These are phyloP conservation scores for Pseudogymnoascus sp. DNA, from an alignment of 2,329 filamentous ascomycete genomes.

Conservation along the genomic window DNA sequence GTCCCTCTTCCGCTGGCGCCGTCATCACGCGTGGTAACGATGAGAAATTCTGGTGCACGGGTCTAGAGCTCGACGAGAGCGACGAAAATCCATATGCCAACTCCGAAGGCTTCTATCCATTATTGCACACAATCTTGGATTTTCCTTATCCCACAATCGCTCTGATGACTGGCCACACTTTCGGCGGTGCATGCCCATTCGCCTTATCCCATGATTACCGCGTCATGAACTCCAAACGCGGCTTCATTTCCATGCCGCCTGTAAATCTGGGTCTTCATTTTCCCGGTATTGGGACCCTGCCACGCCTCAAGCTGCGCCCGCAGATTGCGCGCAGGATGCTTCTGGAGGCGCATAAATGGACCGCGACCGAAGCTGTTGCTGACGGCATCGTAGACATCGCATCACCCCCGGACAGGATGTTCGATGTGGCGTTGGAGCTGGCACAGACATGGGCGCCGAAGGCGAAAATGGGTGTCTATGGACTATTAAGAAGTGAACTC, in stretches of 20 bases:
- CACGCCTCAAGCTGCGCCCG: conserved; percentile 42
- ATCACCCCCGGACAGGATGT: conserved; percentile 40
- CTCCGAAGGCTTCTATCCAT: no score
- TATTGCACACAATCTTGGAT: no score
- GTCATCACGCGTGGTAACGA: no score
- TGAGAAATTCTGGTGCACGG: no score
- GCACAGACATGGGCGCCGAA: conserved; percentile 36
- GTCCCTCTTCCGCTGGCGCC: no score
- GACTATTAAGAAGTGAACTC: conserved; percentile 29
- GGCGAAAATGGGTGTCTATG: conserved; percentile 38
- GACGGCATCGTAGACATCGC: conserved; percentile 48
- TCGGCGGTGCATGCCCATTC: no score
- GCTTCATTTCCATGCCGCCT: conserved; percentile 37
- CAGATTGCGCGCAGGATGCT: conserved; percentile 47
- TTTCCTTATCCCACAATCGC: no score
- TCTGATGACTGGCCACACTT: no score
- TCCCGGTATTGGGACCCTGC: conserved; percentile 44
- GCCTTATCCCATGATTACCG: no score
- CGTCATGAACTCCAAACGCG: no score
- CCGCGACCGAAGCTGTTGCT: conserved; percentile 39
- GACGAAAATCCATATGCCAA: no score
- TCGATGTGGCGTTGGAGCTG: conserved; percentile 36
- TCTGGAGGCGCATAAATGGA: conserved; percentile 47
- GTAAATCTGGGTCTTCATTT: conserved; percentile 48
- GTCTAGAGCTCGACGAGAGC: no score